These are phyloP conservation scores for Pseudomonodictys pantanalensis DNA, from an alignment of 495 filamentous ascomycete genomes.

Conservation along the genomic window DNA sequence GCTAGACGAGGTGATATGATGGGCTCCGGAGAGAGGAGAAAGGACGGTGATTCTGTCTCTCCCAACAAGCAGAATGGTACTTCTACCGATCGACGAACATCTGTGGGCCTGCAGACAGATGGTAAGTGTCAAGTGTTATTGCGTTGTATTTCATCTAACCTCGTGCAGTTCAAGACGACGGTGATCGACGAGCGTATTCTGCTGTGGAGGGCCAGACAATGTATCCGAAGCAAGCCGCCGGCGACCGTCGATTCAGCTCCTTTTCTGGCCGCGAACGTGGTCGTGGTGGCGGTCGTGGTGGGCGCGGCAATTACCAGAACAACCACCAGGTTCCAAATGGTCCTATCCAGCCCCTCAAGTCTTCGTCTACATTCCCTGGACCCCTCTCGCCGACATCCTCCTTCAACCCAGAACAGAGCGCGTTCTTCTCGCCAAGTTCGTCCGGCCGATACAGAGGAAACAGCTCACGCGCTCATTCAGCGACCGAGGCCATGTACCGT, in stretches of 20 bases:
- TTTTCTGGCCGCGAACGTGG: slow-evolving; percentile 32
- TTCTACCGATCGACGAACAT: slow-evolving; percentile 35
- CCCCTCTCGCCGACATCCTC: slow-evolving; percentile 19
- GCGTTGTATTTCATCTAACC: neutral
- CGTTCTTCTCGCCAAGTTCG: slow-evolving; percentile 14
- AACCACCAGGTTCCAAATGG: slow-evolving; percentile 34
- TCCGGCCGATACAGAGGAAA: slow-evolving; percentile 27
- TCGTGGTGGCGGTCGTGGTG: slow-evolving; percentile 35
- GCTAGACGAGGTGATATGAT: slow-evolving; percentile 14
- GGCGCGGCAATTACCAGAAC: slow-evolving; percentile 25
- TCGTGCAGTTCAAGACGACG: slow-evolving; percentile 15
- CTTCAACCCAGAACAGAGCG: slow-evolving; percentile 29
- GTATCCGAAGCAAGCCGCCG: slow-evolving; percentile 9
- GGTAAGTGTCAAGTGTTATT: slow-evolving; percentile 12
- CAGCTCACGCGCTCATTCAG: slow-evolving; percentile 37
- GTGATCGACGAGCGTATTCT: slow-evolving; percentile 9
- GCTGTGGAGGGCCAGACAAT: slow-evolving; percentile 10
- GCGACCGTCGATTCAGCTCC: slow-evolving; percentile 21
- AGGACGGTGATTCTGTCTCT: slow-evolving; percentile 30
- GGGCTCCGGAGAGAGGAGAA: slow-evolving; percentile 41
- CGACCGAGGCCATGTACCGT: slow-evolving; percentile 39
- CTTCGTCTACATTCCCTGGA: slow-evolving; percentile 14
- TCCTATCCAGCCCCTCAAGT: slow-evolving; percentile 9
- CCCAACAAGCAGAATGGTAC: slow-evolving; percentile 21
- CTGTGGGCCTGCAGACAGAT: slow-evolving; percentile 38